Evolutionary conservation across 108 stramenopile species (phyloP), one percentile per base, ranked within the genome.

Genomic region (Skeletonema tropicum): DNA sequence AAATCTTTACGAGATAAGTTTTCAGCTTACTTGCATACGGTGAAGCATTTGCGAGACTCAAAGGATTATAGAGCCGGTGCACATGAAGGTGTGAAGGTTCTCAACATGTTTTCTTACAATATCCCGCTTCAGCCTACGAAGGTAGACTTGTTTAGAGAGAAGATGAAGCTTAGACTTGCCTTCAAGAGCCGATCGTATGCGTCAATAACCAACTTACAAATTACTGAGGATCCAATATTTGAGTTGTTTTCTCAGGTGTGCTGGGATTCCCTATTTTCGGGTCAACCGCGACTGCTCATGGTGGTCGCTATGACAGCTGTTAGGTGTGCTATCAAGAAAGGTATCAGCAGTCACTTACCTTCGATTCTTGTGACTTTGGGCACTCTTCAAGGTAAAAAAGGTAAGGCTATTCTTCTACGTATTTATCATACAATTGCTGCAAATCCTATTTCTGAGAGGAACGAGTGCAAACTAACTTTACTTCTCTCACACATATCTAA

Each of bases 291-390:
- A 17, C 49, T 76, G 3, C 31, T 64, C 6, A 60, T 25, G 21
- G 48, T 76, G n/a, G 19, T 75, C 3, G 25, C 69, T 31, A 36
- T 57, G 57, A 62, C 32, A 33, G 80, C 70, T 29, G 71, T 82
- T n/a, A 36, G 70, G 17, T 6, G 62, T 6, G 65, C 66, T 6
- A 30, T 71, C 30, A 17, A 65, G 49, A 57, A 66, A 26, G 74
- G 74, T 19, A 71, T 82, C 11, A 62, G 45, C n/a, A 61, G 57
- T 23, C 3, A 76, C 61, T 52, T 82, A 11, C 63, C 75, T 8
- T 14, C 39, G 29, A 64, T 76, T 36, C 32, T 76, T 12, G 59
- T 73, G 11, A 45, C n/a, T 0, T 46, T 70, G 39, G 69, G 59
- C 10, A 64, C 36, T 32, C 46, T 65, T n/a, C 31, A 70, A 6